phyloP scores from a whole-genome alignment of 2,329 filamentous ascomycete genomes.

The Aspergillus awamori region DNA sequence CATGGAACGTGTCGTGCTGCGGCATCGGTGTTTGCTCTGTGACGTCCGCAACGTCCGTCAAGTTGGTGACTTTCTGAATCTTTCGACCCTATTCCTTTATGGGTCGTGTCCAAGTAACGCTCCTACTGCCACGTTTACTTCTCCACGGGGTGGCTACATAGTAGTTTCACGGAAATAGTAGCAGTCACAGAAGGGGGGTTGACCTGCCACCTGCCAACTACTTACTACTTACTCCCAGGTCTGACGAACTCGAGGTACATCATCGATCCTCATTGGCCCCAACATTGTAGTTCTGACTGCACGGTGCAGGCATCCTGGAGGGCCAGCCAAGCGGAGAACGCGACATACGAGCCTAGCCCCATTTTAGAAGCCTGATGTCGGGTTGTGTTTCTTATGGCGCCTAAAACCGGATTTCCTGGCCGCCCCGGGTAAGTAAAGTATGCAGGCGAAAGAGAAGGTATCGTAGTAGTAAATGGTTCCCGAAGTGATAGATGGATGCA shows the following conservation, averaged over 20 bases:
- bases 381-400: constrained; percentile 9
- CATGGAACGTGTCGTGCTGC: constrained; percentile 1
- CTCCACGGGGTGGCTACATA: not conserved
- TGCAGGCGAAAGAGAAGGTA: not conserved
- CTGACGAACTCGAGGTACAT: not conserved
- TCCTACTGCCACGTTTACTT: constrained; percentile 8
- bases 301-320: not conserved
- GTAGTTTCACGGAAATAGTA: not conserved
- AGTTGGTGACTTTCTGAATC: not conserved
- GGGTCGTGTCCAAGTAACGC: constrained; percentile 1
- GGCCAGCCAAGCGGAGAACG: constrained; percentile 10
- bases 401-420: constrained; percentile 7
- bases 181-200: not conserved
- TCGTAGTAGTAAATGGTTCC: too few relatives aligned
- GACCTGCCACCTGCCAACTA: not conserved
- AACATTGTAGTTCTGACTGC: constrained; percentile 10
- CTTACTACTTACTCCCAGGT: not conserved
- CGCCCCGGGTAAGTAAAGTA: not conserved
- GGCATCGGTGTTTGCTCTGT: constrained; percentile 4
- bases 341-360: constrained; percentile 6
- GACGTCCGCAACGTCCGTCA: not conserved
- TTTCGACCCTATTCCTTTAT: constrained; percentile 1
- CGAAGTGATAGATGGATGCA: not conserved
- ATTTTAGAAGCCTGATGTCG: constrained; percentile 7
- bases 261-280: not conserved